Percentiles rank a stretch among this genome's conserved stretches.
Evolutionary conservation across 257 asterid genomes (phyloP).

Genomic region (Striga asiatica): DNA sequence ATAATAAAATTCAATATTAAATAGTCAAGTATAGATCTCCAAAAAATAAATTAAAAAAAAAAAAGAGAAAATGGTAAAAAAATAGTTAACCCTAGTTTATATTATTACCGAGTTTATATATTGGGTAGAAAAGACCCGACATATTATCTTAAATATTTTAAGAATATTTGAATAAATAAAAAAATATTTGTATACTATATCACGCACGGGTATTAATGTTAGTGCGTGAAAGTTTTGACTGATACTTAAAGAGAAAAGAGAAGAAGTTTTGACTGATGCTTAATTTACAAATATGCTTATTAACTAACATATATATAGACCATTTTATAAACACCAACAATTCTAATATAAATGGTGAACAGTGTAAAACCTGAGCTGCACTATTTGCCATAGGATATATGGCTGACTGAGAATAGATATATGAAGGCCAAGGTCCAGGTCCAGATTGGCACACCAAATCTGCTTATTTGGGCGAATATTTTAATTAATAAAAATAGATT

Average conservation of each 20-base stretch:
- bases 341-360: constrained; percentile 10
- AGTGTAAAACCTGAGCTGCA: constrained; percentile 81
- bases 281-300: not conserved
- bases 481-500: constrained; percentile 16
- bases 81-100: too few species aligned
- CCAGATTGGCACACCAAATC: constrained; percentile 99
- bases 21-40: too few species aligned
- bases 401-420: constrained; percentile 79
- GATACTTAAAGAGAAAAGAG: not conserved
- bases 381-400: constrained; percentile 92
- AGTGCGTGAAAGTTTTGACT: too few species aligned
- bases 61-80: too few species aligned
- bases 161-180: too few species aligned
- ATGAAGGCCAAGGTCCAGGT: constrained; percentile 97
- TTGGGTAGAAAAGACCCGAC: too few species aligned
- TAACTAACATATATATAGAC: not conserved
- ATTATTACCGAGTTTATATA: too few species aligned
- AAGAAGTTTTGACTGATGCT: not conserved
- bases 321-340: not conserved
- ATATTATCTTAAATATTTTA: too few species aligned
- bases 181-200: too few species aligned
- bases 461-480: constrained; percentile 33
- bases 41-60: not conserved
- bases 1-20: too few species aligned
- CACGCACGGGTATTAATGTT: too few species aligned